Percentiles rank a stretch among this genome's conserved stretches.
phyloP scores from a whole-genome alignment of 169 alveolate genomes.

The Cryptosporidium andersoni region DNA sequence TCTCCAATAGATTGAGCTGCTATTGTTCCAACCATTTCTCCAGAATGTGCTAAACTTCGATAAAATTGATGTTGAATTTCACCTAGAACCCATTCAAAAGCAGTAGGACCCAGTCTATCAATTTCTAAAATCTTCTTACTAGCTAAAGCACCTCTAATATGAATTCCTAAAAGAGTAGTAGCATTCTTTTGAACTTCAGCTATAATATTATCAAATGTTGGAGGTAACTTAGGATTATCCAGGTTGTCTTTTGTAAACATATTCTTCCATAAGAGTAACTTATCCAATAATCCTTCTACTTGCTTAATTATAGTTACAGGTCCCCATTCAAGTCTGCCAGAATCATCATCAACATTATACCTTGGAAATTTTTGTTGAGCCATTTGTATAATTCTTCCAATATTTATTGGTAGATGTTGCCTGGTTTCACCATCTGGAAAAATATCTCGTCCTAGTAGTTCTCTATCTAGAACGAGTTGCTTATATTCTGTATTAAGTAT shows the following conservation, averaged over 20 bases:
- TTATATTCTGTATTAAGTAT: slow-evolving; percentile 78
- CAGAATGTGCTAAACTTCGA: slow-evolving; percentile 96
- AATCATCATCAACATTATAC: slow-evolving; percentile 36
- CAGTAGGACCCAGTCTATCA: slow-evolving; percentile 91
- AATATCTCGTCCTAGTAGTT: slow-evolving; percentile 82
- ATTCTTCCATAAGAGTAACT: slow-evolving; percentile 45
- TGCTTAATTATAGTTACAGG: slow-evolving; percentile 70
- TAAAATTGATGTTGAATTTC: slow-evolving; percentile 95
- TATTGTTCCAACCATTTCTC: slow-evolving; percentile 99
- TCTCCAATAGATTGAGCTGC: slow-evolving; percentile 99
- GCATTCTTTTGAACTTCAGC: slow-evolving; percentile 93
- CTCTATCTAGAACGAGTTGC: slow-evolving; percentile 79
- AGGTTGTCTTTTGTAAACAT: slow-evolving; percentile 24
- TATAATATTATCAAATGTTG: slow-evolving; percentile 72
- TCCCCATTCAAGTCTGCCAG: slow-evolving; percentile 57
- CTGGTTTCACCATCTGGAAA: slow-evolving; percentile 93
- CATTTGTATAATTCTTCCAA: slow-evolving; percentile 89
- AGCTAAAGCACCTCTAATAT: slow-evolving; percentile 90
- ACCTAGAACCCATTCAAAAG: slow-evolving; percentile 97
- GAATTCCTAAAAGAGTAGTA: slow-evolving; percentile 90
- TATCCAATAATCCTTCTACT: slow-evolving; percentile 67
- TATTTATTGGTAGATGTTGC: slow-evolving; percentile 96
- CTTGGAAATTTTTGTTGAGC: slow-evolving; percentile 79
- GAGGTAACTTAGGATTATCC: slow-evolving; percentile 79
- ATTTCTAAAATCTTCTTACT: slow-evolving; percentile 91